phyloP scores from a whole-genome alignment of 2,329 filamentous ascomycete species.

The Arthroderma uncinatum region DNA sequence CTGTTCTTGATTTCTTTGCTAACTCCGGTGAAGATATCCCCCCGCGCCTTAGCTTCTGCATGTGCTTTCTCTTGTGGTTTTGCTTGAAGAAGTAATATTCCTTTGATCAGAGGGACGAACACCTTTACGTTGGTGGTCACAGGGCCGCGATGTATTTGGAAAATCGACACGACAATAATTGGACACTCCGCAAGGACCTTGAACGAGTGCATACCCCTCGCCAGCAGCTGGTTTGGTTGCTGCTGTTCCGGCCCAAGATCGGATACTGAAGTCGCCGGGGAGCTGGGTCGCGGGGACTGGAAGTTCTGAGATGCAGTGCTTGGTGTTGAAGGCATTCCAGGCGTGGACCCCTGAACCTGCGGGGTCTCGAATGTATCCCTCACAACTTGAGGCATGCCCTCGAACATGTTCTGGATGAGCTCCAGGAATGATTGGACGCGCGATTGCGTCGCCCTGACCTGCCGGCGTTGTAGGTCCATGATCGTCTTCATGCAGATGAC shows the following conservation, averaged over 20 bases:
- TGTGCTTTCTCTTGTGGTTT: conserved; percentile 90
- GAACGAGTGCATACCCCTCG: conserved; percentile 97
- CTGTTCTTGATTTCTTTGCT: conserved; percentile 89
- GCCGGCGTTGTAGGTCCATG: conserved; percentile 90
- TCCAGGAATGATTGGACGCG: conserved; percentile 84
- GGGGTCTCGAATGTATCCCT: conserved; percentile 84
- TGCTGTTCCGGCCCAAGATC: conserved; percentile 76
- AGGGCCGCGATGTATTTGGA: conserved; percentile 75
- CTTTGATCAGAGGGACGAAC: conserved; percentile 90
- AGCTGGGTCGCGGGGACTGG: conserved; percentile 79
- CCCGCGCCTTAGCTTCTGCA: conserved; percentile 64
- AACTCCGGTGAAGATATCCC: conserved; percentile 80
- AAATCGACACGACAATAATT: conserved; percentile 96
- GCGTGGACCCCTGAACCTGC: conserved; percentile 34
- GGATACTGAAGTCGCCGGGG: conserved; percentile 68
- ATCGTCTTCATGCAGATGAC: conserved; percentile 97
- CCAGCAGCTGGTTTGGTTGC: conserved; percentile 66
- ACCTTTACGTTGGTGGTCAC: conserved; percentile 77
- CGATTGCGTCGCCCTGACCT: conserved; percentile 66
- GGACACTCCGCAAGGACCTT: conserved; percentile 96
- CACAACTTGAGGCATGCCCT: conserved; percentile 90
- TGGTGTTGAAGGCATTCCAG: conserved; percentile 43
- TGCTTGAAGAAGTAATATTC: conserved; percentile 75
- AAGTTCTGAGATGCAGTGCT: conserved; percentile 52
- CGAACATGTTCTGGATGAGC: conserved; percentile 90